Conservation (phyloP, 106 monocot genomes). For the Allium cepa region DNA sequence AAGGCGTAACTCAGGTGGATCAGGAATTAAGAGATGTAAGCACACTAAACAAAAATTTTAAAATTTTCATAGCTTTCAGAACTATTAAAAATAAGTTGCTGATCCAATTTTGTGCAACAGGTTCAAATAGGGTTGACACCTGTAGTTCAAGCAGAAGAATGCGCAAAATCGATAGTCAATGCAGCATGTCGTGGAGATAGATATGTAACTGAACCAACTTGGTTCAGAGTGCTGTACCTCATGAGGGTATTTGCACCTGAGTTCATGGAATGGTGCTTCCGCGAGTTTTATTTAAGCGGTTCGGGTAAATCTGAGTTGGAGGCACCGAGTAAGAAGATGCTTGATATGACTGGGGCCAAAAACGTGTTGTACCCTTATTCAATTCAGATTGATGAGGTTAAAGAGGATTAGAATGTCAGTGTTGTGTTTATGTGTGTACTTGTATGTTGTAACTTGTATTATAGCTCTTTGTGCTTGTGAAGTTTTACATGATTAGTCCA, state of each 20-base stretch:
- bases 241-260: constrained; percentile 32
- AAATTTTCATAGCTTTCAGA: too few species aligned
- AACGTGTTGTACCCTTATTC: constrained; percentile 42
- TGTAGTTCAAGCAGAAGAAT: constrained; percentile 25
- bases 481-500: too few species aligned
- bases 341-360: constrained; percentile 37
- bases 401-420: constrained; percentile 3
- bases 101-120: background rate
- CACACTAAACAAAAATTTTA: background rate
- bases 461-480: too few species aligned
- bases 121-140: constrained; percentile 31
- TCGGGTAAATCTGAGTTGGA: constrained; percentile 11
- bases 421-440: background rate
- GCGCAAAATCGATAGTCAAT: constrained; percentile 37
- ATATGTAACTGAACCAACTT: constrained; percentile 39
- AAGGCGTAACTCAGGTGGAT: constrained; percentile 35
- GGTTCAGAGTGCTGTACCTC: constrained; percentile 36
- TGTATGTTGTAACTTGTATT: background rate
- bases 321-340: constrained; percentile 31
- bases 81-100: too few species aligned
- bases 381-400: constrained; percentile 14
- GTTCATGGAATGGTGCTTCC: constrained; percentile 34
- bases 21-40: constrained; percentile 59
- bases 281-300: constrained; percentile 19
- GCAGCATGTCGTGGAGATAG: constrained; percentile 32